These are phyloP conservation scores for Gnomoniopsis sp. DNA, from an alignment of 2,329 filamentous ascomycete genomes.

Conservation along the genomic window DNA sequence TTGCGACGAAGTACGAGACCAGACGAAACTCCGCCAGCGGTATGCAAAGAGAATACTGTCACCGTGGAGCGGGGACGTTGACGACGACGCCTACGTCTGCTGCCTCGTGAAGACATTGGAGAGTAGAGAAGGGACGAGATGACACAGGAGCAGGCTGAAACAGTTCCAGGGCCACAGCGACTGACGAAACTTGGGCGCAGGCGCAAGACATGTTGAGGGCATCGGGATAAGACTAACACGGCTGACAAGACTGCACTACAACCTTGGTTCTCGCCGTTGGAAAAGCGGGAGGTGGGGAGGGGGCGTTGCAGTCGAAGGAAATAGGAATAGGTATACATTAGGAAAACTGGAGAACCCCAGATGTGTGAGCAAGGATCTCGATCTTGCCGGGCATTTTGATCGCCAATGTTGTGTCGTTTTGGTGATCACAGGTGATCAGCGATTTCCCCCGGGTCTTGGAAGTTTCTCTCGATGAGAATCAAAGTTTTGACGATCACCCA, in stretches of 20 bases:
- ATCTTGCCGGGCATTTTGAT: background rate
- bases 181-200: conserved; percentile 4
- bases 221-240: background rate
- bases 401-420: background rate
- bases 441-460: conserved; percentile 1
- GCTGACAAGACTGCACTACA: background rate
- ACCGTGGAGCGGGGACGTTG: background rate
- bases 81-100: background rate
- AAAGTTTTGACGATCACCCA: background rate
- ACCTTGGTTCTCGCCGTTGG: background rate
- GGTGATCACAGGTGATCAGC: conserved; percentile 2
- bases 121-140: background rate
- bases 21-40: conserved; percentile 11
- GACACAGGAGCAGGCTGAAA: conserved; percentile 12
- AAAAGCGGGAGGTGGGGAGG: background rate
- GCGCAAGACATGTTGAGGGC: background rate
- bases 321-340: background rate
- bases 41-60: background rate
- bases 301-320: background rate
- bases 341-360: background rate
- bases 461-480: background rate
- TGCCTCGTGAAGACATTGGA: background rate
- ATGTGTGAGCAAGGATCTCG: background rate
- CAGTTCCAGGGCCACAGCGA: background rate
- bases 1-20: conserved; percentile 13